Conservation (phyloP, 495 filamentous ascomycete genomes). For the Xylaria intraflava region DNA sequence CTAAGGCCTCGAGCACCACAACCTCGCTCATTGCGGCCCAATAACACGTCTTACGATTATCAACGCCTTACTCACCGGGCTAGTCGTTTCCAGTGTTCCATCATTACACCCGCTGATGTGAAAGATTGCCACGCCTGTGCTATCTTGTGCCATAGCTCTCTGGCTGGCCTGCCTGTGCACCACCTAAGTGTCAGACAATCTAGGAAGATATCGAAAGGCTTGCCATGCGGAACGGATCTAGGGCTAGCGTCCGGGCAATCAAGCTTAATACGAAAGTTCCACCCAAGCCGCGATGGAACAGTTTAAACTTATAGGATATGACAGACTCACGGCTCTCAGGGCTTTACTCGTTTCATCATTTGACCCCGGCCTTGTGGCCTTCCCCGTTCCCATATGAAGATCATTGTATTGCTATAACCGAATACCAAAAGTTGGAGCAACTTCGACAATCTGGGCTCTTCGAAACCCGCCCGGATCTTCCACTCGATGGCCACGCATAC, state of each 20-base stretch:
- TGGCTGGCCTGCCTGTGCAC: background rate
- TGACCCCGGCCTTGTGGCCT: background rate
- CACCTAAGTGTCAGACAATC: background rate
- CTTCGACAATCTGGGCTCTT: background rate
- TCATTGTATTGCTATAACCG: background rate
- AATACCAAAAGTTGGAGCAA: background rate
- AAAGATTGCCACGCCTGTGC: background rate
- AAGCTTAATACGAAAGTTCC: slow-evolving; percentile 1
- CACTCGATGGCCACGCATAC: background rate
- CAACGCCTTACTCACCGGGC: background rate
- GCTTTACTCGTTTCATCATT: background rate
- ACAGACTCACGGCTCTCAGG: background rate
- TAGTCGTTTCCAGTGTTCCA: background rate
- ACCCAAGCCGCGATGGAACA: background rate
- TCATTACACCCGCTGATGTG: background rate
- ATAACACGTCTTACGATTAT: background rate
- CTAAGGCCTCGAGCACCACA: background rate
- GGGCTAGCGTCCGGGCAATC: background rate
- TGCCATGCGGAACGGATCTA: background rate
- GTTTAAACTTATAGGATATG: background rate
- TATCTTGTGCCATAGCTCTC: slow-evolving; percentile 1
- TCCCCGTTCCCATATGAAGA: background rate
- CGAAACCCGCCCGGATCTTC: background rate
- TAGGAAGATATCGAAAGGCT: background rate
- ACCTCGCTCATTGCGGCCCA: background rate